phyloP scores from a whole-genome alignment of 805 yeast species.

The Middelhovenomyces tepae region DNA sequence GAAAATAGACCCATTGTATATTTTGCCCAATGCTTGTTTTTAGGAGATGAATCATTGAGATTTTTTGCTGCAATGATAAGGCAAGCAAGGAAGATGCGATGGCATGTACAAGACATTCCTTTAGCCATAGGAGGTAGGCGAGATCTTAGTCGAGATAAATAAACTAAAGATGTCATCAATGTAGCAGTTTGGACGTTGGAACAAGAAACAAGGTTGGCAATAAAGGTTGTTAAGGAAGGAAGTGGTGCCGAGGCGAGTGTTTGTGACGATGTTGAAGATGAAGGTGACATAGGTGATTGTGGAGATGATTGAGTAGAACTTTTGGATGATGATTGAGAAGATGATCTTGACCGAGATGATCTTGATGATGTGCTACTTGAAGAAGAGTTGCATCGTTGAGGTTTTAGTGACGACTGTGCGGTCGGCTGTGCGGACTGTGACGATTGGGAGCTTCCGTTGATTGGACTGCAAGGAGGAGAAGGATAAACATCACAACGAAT shows the following conservation, averaged over 20 bases:
- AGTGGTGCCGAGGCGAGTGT: constrained; percentile 11
- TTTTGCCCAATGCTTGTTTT: constrained; percentile 92
- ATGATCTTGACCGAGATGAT: too few species aligned
- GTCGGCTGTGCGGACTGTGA: constrained; percentile 14
- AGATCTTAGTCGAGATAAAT: constrained; percentile 65
- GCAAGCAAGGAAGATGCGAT: constrained; percentile 84
- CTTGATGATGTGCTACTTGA: background rate
- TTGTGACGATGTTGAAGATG: constrained; percentile 18
- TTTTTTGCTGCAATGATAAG: constrained; percentile 86
- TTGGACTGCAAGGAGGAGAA: constrained; percentile 12
- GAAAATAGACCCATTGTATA: constrained; percentile 81
- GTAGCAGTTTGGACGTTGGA: constrained; percentile 95
- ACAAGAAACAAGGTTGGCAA: constrained; percentile 59
- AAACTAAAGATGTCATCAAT: constrained; percentile 84
- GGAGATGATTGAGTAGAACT: constrained; percentile 11
- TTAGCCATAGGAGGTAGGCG: constrained; percentile 79
- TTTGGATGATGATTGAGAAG: constrained; percentile 11
- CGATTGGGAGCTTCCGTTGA: constrained; percentile 14
- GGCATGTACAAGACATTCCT: constrained; percentile 86
- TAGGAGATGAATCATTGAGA: constrained; percentile 87
- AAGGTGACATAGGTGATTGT: too few species aligned
- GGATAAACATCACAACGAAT: constrained; percentile 31
- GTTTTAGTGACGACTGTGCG: too few species aligned
- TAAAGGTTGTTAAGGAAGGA: constrained; percentile 40
- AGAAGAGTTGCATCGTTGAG: too few species aligned